Conservation (phyloP, 106 monocot genomes). For the Apostasia ramifera region DNA sequence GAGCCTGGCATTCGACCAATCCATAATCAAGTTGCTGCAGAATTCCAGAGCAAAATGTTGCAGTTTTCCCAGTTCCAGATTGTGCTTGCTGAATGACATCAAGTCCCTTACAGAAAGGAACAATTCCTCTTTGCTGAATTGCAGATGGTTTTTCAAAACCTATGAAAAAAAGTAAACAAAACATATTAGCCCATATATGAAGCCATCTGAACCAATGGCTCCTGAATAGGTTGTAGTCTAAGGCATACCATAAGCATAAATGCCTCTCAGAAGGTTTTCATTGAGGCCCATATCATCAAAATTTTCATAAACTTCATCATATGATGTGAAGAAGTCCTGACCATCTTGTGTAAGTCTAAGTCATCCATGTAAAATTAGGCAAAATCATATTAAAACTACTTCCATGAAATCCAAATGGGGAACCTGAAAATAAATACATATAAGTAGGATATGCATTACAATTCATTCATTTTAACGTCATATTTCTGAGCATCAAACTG, state of each 20-base stretch:
- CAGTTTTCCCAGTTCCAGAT: conserved; percentile 47
- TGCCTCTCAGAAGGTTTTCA: conserved; percentile 29
- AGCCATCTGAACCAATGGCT: neutral
- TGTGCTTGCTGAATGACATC: conserved; percentile 49
- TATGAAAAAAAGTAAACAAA: neutral
- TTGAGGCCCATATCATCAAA: conserved; percentile 32
- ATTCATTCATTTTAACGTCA: neutral
- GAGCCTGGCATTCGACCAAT: conserved; percentile 33
- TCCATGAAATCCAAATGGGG: too few relatives aligned
- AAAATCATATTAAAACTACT: too few relatives aligned
- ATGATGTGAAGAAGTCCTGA: conserved; percentile 27
- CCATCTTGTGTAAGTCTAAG: conserved; percentile 13
- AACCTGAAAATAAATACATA: too few relatives aligned
- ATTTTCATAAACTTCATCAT: conserved; percentile 27
- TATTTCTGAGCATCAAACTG: conserved; percentile 1
- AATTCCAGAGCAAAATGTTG: conserved; percentile 43
- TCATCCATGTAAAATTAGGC: neutral
- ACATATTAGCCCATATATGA: neutral
- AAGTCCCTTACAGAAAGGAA: conserved; percentile 37
- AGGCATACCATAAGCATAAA: conserved; percentile 28
- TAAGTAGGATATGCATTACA: neutral
- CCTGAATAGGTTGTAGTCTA: neutral
- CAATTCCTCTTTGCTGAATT: conserved; percentile 47
- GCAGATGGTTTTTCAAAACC: conserved; percentile 59
- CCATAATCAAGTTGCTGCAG: conserved; percentile 37